phyloP scores from a whole-genome alignment of 2,329 filamentous ascomycete genomes.

The Pezicula neosporulosa region DNA sequence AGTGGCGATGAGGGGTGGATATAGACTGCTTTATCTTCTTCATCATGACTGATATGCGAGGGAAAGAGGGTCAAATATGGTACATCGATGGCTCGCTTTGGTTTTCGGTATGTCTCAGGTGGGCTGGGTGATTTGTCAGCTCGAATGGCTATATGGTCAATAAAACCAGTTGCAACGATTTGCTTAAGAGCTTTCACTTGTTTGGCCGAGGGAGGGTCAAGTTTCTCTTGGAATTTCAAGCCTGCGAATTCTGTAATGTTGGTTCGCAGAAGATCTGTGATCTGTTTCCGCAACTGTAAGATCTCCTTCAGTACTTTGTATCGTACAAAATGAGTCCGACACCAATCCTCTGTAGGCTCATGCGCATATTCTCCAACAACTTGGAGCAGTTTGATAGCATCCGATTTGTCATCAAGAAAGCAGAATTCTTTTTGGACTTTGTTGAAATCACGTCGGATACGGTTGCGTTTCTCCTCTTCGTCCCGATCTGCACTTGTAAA shows the following conservation, averaged over 20 bases:
- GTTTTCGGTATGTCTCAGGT: slow-evolving; percentile 63
- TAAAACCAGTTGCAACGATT: slow-evolving; percentile 86
- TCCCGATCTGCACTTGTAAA: slow-evolving; percentile 66
- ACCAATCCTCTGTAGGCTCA: slow-evolving; percentile 70
- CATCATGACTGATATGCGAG: slow-evolving; percentile 44
- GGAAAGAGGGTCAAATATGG: slow-evolving; percentile 85
- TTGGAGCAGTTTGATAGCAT: slow-evolving; percentile 87
- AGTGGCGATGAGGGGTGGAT: slow-evolving; percentile 84
- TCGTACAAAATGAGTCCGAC: slow-evolving; percentile 78
- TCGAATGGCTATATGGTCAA: slow-evolving; percentile 91
- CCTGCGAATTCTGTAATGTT: slow-evolving; percentile 66
- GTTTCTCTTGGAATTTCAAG: slow-evolving; percentile 51
- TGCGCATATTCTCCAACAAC: slow-evolving; percentile 85
- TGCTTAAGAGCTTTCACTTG: slow-evolving; percentile 82
- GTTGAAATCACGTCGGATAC: slow-evolving; percentile 58
- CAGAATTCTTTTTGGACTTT: slow-evolving; percentile 76
- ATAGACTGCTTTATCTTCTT: slow-evolving; percentile 67
- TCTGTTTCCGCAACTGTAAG: slow-evolving; percentile 75
- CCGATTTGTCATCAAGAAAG: slow-evolving; percentile 75
- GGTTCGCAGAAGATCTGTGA: slow-evolving; percentile 73
- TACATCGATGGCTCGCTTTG: slow-evolving; percentile 84
- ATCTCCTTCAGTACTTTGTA: slow-evolving; percentile 86
- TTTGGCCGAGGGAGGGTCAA: slow-evolving; percentile 58
- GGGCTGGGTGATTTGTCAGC: slow-evolving; percentile 79
- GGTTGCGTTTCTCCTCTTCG: slow-evolving; percentile 67